A percentile compares a stretch with the other conserved stretches of the same genome.
phyloP scores from a whole-genome alignment of 1,284 basidiomycete species.

The Ustilago curta region DNA sequence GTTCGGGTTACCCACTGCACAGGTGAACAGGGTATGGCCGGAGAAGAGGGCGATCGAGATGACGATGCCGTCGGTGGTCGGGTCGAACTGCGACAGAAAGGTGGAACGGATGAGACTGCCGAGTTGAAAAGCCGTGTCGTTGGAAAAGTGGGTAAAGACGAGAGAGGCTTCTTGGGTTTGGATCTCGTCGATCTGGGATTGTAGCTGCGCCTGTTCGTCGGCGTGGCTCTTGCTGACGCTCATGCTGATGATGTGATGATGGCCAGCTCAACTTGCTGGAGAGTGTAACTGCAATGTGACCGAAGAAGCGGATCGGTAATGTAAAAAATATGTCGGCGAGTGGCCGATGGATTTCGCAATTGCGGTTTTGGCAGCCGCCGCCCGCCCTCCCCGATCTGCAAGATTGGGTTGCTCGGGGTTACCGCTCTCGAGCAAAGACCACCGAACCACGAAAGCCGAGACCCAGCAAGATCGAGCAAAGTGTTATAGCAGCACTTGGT shows the following conservation, averaged over 20 bases:
- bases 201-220: neutral
- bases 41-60: slow-evolving; percentile 48
- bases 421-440: neutral
- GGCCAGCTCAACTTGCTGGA: neutral
- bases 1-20: slow-evolving; percentile 36
- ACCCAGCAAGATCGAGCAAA: neutral
- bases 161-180: slow-evolving; percentile 29
- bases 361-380: too few species aligned
- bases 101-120: slow-evolving; percentile 37
- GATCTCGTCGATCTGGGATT: slow-evolving; percentile 21
- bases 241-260: slow-evolving; percentile 7
- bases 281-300: too few species aligned
- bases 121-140: slow-evolving; percentile 42
- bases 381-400: too few species aligned
- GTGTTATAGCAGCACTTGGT: neutral
- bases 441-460: too few species aligned
- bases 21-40: slow-evolving; percentile 49
- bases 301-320: too few species aligned
- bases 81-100: slow-evolving; percentile 26
- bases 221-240: neutral
- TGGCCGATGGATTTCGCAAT: too few species aligned
- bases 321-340: too few species aligned
- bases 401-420: neutral
- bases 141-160: slow-evolving; percentile 25
- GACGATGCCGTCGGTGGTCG: slow-evolving; percentile 36